Base-by-base conservation (phyloP, 140 eudicot species). In the Flaveria floridana region DNA sequence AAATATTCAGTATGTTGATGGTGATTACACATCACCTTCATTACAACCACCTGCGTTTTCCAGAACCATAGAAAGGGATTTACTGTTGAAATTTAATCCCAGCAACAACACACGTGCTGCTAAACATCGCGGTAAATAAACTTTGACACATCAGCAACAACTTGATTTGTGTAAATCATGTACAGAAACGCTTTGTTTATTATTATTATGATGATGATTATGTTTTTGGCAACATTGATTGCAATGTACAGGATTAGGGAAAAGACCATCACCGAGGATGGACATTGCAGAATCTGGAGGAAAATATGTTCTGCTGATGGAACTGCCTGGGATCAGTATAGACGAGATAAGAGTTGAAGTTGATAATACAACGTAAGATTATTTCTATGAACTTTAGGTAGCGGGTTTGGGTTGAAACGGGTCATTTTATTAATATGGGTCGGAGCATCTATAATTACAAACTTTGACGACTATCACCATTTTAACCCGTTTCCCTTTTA, bases 261-360 rank as follows among this genome's bases (percentile, higher is more conserved):
- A 63, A 75, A 80, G 69, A 12, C 48, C 7, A 57, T 68, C 80
- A 30, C 84, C 84, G 1, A 74, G 84, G 58, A 80, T 80, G 84
- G 76, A 80, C 25, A 14, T 74, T 61, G 68, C 61, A 10, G 84
- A 80, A 75, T 68, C 68, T 11, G 65, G 65, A 68, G 84, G 80
- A 59, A 80, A 59, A 51, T 80, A 80, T 59, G 21, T 68, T 69
- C 18, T 80, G 48, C 71, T 58, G 15, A 80, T 80, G 59, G 80
- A 80, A 64, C 59, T 80, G 50, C 84, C 84, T 11, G 84, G 84
- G 57, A 16, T 80, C 53, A 68, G 84, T 68, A 74, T 58, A 2
- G 80, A 69, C 68, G 72, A 80, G 19, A 75, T 80, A 11, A 39
- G 80, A 74, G 76, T 80, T 75, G 77, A 74, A 74, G 84, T 80